Conservation (phyloP, 1,284 basidiomycete species). For the Vanrija pseudolonga region DNA sequence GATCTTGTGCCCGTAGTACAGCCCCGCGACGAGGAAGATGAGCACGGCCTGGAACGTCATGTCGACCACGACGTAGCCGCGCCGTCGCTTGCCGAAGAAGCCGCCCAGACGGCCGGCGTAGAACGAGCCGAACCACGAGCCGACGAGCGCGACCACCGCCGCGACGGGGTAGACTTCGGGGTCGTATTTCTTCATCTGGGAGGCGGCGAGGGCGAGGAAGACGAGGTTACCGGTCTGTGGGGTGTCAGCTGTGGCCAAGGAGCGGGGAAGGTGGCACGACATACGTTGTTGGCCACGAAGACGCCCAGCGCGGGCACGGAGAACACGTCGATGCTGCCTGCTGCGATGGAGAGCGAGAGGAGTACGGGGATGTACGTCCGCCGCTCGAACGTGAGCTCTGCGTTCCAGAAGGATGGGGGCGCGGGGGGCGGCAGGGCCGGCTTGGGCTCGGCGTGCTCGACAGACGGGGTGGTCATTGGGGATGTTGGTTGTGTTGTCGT, state of each 20-base stretch:
- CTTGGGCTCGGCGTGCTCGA: too few species aligned
- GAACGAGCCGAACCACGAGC: constrained; percentile 6
- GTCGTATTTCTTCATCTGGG: constrained; percentile 2
- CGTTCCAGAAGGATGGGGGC: not conserved
- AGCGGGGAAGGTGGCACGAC: too few species aligned
- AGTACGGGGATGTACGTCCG: not conserved
- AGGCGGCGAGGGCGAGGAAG: constrained; percentile 1
- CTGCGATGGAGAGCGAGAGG: not conserved
- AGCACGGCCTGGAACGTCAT: not conserved
- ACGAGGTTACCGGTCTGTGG: constrained; percentile 8
- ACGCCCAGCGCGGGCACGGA: constrained; percentile 3
- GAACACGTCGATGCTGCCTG: constrained; percentile 6
- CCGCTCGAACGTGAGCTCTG: not conserved
- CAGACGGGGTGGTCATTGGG: too few species aligned
- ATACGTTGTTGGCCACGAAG: constrained; percentile 6
- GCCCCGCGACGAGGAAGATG: constrained; percentile 1
- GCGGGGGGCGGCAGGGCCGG: too few species aligned
- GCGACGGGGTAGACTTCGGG: not conserved
- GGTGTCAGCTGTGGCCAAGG: too few species aligned
- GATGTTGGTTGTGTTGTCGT: too few species aligned
- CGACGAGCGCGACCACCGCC: constrained; percentile 1
- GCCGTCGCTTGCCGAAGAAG: not conserved
- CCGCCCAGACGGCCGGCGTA: not conserved
- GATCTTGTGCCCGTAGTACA: constrained; percentile 2
- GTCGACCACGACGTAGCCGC: not conserved